Percentiles rank a stretch among this genome's conserved stretches.
Evolutionary conservation across 164 flowering plant genomes (phyloP).

Genomic region (Magnolia sinica): DNA sequence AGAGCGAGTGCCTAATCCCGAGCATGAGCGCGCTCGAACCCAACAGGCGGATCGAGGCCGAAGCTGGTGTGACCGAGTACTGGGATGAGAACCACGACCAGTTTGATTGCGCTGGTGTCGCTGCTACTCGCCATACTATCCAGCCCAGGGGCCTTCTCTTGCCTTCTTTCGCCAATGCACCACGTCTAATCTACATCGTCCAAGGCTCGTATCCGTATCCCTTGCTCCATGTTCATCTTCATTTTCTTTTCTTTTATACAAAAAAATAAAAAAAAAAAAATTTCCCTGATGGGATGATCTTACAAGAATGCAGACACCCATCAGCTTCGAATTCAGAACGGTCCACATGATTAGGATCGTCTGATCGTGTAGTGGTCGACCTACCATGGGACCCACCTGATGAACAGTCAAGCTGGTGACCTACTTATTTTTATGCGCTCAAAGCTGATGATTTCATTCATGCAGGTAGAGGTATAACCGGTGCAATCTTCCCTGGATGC

Average conservation of each 20-base stretch:
- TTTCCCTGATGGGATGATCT: too few relatives aligned
- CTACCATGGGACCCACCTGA: too few relatives aligned
- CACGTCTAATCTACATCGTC: conserved; percentile 35
- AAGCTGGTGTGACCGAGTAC: conserved; percentile 48
- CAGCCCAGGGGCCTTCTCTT: conserved; percentile 42
- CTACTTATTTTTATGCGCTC: too few relatives aligned
- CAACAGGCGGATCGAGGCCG: conserved; percentile 25
- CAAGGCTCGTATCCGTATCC: conserved; percentile 28
- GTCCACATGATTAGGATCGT: too few relatives aligned
- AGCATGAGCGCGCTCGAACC: conserved; percentile 44
- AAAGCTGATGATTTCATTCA: too few relatives aligned
- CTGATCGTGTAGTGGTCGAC: too few relatives aligned
- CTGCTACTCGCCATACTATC: conserved; percentile 9
- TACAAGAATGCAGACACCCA: too few relatives aligned
- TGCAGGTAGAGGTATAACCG: conserved; percentile 49
- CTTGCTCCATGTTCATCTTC: neutral
- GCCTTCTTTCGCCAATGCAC: conserved; percentile 50
- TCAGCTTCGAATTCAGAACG: too few relatives aligned
- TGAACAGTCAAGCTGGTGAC: too few relatives aligned
- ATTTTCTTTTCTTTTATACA: neutral
- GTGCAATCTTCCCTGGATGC: conserved; percentile 54
- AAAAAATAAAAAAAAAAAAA: too few relatives aligned
- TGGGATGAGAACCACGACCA: neutral
- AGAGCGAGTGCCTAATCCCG: conserved; percentile 35
- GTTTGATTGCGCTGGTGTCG: conserved; percentile 9